A percentile compares a stretch with the other conserved stretches of the same genome.
These are phyloP conservation scores for Phytophthora ohioensis DNA, from an alignment of 352 stramenopile genomes.

Conservation along the genomic window DNA sequence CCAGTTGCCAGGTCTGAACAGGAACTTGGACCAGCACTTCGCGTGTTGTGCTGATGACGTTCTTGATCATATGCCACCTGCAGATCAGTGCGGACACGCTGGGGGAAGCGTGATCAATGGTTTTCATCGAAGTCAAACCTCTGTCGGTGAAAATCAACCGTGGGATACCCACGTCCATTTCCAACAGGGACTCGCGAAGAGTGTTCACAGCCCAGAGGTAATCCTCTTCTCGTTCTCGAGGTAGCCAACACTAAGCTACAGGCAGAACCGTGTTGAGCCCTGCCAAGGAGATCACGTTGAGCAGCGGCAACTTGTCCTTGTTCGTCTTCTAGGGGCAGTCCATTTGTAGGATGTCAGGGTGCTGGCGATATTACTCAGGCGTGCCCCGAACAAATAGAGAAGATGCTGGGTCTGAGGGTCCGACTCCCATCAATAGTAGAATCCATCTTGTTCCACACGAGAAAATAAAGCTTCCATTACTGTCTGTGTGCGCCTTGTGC, in stretches of 20 bases:
- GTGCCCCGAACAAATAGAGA: no score
- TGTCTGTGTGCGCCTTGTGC: neutral
- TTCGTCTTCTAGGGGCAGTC: no score
- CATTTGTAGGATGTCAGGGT: no score
- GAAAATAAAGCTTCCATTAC: neutral
- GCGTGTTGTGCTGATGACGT: neutral
- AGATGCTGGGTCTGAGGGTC: no score
- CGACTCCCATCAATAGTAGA: neutral
- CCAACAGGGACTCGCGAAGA: constrained; percentile 6
- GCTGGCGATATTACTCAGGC: no score
- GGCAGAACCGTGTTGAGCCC: no score
- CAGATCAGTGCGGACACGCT: constrained; percentile 9
- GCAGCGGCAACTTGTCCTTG: no score
- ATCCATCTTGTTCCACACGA: neutral
- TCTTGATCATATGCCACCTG: constrained; percentile 37
- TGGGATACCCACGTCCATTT: constrained; percentile 4
- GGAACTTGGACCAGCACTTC: no score
- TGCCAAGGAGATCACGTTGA: no score
- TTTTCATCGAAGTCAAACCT: constrained; percentile 27
- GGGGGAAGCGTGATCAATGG: constrained; percentile 1
- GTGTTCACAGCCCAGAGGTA: constrained; percentile 33
- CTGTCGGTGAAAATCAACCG: constrained; percentile 11
- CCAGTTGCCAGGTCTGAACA: no score
- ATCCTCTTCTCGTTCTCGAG: constrained; percentile 19
- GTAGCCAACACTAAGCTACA: neutral